Percentiles rank a stretch among this genome's conserved stretches.
Evolutionary conservation across 164 flowering plant genomes (phyloP).

Genomic region (Aristolochia contorta): DNA sequence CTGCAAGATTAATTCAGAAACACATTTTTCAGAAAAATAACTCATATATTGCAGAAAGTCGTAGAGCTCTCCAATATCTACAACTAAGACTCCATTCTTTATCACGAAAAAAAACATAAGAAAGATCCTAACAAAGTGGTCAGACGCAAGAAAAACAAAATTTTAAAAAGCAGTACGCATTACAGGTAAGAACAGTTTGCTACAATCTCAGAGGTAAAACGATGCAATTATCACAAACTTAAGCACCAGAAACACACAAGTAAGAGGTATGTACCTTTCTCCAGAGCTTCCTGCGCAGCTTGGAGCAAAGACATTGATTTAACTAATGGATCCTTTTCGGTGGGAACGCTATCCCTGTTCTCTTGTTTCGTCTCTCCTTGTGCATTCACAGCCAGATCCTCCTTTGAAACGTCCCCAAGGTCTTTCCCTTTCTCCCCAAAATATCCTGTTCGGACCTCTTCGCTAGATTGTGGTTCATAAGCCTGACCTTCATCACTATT

Average conservation of each 20-base stretch:
- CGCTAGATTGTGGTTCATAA: slow-evolving; percentile 21
- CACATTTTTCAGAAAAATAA: neutral
- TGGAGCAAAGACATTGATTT: slow-evolving; percentile 46
- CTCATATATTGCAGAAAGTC: neutral
- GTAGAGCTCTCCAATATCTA: too few relatives aligned
- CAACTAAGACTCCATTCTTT: too few relatives aligned
- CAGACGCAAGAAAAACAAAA: too few relatives aligned
- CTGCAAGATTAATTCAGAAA: slow-evolving; percentile 25
- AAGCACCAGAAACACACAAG: neutral
- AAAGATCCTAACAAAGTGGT: too few relatives aligned
- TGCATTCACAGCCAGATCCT: slow-evolving; percentile 26
- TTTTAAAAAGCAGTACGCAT: too few relatives aligned
- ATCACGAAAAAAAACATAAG: neutral
- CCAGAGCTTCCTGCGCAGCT: slow-evolving; percentile 58
- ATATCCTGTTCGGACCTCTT: slow-evolving; percentile 27
- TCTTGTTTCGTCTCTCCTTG: slow-evolving; percentile 35
- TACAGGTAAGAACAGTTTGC: too few relatives aligned
- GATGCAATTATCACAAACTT: neutral
- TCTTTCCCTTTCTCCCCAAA: slow-evolving; percentile 33
- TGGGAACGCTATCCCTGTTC: slow-evolving; percentile 18
- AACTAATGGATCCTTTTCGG: slow-evolving; percentile 42
- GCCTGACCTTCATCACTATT: slow-evolving; percentile 2
- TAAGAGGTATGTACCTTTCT: slow-evolving; percentile 29
- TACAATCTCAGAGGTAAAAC: slow-evolving; percentile 33
- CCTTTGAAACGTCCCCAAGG: slow-evolving; percentile 30